Evolutionary conservation across 2,329 filamentous ascomycete species (phyloP), one percentile per base, ranked within the genome.

Genomic region (Fonsecaea pedrosoi): DNA sequence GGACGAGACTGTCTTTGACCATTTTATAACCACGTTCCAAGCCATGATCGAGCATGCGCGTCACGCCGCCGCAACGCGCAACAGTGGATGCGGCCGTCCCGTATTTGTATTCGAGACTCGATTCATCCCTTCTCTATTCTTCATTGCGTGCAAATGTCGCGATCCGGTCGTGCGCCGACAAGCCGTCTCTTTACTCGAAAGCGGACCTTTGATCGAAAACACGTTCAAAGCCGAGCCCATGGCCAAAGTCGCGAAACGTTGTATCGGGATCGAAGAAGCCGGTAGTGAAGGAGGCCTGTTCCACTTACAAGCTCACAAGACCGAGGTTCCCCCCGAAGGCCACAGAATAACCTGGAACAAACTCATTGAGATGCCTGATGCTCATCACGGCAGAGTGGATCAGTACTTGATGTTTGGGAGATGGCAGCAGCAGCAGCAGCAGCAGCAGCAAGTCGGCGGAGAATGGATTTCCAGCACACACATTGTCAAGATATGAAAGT

Each of bases 111-210:
- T 68, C 30, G 65, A 68, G 25, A 60, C 64, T 54, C 67, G 64
- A 35, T 38, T 70, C 13, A 62, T 70, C 21, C 66, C 68, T 7
- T 38, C 57, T 32, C 62, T 70, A 18, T 55, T 45, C 25, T 65
- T 66, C 30, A 40, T 65, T 21, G 66, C 62, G 10, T 54, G 30
- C 18, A 65, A 59, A 61, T 70, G 68, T 38, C 62, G 68, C n/a
- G 30, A 70, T 34, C 68, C 68, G 1, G 54, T 48, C n/a, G 42
- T 70, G 30, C 68, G 68, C n/a, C 68, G 68, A 59, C 37, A 60
- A 54, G 68, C 68, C 10, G 25, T 68, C 10, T 32, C 7, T 3
- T 38, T 68, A 18, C 54, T 68, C 15, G 57, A 60, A 32, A 50
- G 48, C 10, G 57, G 42, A 25, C 60, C 65, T 34, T 48, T 53